Evolutionary conservation across 2,329 filamentous ascomycete genomes (phyloP).

Genomic region (Nemania sp.): DNA sequence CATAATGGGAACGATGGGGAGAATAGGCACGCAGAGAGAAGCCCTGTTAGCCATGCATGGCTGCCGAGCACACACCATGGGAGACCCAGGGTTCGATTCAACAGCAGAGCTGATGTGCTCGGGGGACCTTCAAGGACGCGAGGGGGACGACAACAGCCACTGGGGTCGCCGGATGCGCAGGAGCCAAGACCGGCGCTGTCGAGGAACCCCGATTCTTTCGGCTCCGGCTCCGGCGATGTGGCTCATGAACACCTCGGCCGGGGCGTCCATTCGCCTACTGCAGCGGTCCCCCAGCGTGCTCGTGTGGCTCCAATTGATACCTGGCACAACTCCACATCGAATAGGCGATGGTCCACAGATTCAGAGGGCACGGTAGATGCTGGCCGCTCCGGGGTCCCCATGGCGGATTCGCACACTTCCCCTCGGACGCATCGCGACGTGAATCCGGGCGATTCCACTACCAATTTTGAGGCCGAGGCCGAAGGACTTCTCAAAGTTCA

Average conservation of each 20-base stretch:
- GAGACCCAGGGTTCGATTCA: slow-evolving; percentile 27
- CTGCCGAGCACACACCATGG: slow-evolving; percentile 11
- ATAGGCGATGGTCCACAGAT: slow-evolving; percentile 30
- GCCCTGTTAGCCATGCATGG: background rate
- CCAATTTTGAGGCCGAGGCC: slow-evolving; percentile 24
- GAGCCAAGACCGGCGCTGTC: slow-evolving; percentile 45
- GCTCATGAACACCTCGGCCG: slow-evolving; percentile 20
- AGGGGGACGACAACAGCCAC: slow-evolving; percentile 9
- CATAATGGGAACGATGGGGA: background rate
- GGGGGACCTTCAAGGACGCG: slow-evolving; percentile 3
- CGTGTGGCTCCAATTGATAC: slow-evolving; percentile 44
- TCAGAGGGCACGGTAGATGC: slow-evolving; percentile 20
- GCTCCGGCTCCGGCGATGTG: slow-evolving; percentile 36
- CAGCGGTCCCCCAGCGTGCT: slow-evolving; percentile 46
- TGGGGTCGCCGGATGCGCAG: slow-evolving; percentile 14
- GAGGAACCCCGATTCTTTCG: slow-evolving; percentile 43
- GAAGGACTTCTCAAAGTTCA: slow-evolving; percentile 29
- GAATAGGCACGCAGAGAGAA: background rate
- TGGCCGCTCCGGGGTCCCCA: slow-evolving; percentile 19
- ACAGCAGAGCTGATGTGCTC: slow-evolving; percentile 10
- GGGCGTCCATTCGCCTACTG: slow-evolving; percentile 35
- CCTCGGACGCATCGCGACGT: background rate
- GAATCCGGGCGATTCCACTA: background rate
- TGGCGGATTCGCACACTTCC: background rate
- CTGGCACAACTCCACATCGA: slow-evolving; percentile 33